Conservation (phyloP, 176 grass and related monocot genomes). For the Eragrostis nindensis region DNA sequence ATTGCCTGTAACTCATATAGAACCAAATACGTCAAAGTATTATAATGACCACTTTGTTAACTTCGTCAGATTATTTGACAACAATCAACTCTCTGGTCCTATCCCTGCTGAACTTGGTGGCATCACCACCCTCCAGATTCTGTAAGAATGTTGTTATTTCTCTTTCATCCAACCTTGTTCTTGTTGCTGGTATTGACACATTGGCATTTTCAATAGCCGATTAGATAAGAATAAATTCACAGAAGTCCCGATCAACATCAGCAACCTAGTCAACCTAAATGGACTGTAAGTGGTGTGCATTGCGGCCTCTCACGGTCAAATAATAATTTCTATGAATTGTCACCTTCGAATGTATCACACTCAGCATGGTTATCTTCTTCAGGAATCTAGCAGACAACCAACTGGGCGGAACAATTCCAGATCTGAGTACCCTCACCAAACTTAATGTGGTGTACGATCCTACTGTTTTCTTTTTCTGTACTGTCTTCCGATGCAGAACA, state of each 20-base stretch:
- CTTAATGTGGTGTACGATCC: slow-evolving; percentile 70
- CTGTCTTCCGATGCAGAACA: slow-evolving; percentile 17
- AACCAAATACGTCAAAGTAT: not conserved
- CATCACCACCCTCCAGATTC: slow-evolving; percentile 31
- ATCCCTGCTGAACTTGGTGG: slow-evolving; percentile 50
- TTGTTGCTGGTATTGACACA: slow-evolving; percentile 28
- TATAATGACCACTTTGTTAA: slow-evolving; percentile 21
- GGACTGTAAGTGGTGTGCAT: slow-evolving; percentile 47
- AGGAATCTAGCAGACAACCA: slow-evolving; percentile 80
- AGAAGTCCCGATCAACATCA: slow-evolving; percentile 50
- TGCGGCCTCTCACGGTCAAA: not conserved
- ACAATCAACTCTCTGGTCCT: slow-evolving; percentile 46
- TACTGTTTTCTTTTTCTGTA: slow-evolving; percentile 25
- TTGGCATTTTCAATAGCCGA: slow-evolving; percentile 42
- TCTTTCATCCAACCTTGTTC: slow-evolving; percentile 29
- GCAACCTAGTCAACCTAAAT: slow-evolving; percentile 47
- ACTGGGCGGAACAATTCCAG: slow-evolving; percentile 53
- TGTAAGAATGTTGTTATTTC: slow-evolving; percentile 45
- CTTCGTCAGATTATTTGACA: slow-evolving; percentile 55
- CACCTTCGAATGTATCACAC: slow-evolving; percentile 5
- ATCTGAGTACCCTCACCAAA: slow-evolving; percentile 55
- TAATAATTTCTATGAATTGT: not conserved
- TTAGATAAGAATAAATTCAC: slow-evolving; percentile 54
- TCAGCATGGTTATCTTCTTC: slow-evolving; percentile 32
- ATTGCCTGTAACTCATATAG: not conserved